Percentiles rank a stretch among this genome's conserved stretches.
Evolutionary conservation across 306 rosid genomes (phyloP).

Genomic region (Phaseolus lunatus): DNA sequence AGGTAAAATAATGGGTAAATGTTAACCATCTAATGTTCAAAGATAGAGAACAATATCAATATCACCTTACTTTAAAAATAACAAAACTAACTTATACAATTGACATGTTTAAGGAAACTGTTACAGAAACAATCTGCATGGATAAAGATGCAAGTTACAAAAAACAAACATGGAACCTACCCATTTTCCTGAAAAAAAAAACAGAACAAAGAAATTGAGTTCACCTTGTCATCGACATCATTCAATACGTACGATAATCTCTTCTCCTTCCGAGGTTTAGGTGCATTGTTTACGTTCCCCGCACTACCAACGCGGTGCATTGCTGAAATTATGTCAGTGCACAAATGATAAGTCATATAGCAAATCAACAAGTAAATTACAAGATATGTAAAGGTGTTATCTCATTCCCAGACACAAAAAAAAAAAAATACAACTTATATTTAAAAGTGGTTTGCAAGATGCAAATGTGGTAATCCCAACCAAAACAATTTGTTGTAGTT

Average conservation of each 20-base stretch:
- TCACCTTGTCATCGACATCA: slow-evolving; percentile 80
- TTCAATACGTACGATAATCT: slow-evolving; percentile 76
- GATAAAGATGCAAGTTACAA: neutral
- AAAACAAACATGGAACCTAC: neutral
- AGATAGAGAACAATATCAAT: slow-evolving; percentile 1
- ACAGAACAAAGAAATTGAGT: slow-evolving; percentile 3
- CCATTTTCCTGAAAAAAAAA: neutral
- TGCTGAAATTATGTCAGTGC: slow-evolving; percentile 52
- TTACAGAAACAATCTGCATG: neutral
- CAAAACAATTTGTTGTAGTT: slow-evolving; percentile 13
- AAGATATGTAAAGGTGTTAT: neutral
- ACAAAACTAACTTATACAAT: slow-evolving; percentile 18
- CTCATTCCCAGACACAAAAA: neutral
- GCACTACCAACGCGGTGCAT: slow-evolving; percentile 94
- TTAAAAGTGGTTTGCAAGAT: slow-evolving; percentile 2
- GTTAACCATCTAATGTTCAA: neutral
- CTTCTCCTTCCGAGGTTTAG: slow-evolving; percentile 83
- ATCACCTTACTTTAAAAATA: slow-evolving; percentile 12
- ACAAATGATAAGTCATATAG: slow-evolving; percentile 39
- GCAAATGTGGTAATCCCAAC: slow-evolving; percentile 19
- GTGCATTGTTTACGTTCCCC: slow-evolving; percentile 74
- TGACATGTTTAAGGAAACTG: slow-evolving; percentile 32
- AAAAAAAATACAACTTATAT: slow-evolving; percentile 20
- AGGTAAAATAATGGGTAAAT: slow-evolving; percentile 9
- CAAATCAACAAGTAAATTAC: slow-evolving; percentile 1